Percentiles rank a stretch among this genome's conserved stretches.
phyloP scores from a whole-genome alignment of 495 filamentous ascomycete species.

The Daldinia decipiens region DNA sequence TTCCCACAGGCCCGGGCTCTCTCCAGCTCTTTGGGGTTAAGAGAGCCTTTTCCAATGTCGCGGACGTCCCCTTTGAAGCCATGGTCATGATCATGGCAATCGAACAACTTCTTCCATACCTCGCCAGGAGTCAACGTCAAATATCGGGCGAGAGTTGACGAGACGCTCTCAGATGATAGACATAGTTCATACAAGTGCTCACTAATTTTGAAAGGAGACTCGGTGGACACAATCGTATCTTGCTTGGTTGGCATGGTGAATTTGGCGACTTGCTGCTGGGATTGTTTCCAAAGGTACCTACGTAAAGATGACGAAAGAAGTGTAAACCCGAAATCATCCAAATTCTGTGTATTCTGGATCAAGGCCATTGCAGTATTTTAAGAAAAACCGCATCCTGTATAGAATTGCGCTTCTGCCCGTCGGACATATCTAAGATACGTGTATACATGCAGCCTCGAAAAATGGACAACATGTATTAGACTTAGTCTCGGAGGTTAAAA shows the following conservation, averaged over 20 bases:
- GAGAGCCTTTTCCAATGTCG: slow-evolving; percentile 36
- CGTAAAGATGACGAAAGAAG: slow-evolving; percentile 7
- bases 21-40: slow-evolving; percentile 57
- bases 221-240: not conserved
- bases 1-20: slow-evolving; percentile 69
- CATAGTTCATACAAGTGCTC: slow-evolving; percentile 64
- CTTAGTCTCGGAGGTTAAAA: slow-evolving; percentile 33
- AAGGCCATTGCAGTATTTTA: slow-evolving; percentile 3
- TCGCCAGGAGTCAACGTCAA: slow-evolving; percentile 62
- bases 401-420: not conserved
- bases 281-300: not conserved
- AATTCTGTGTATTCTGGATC: slow-evolving; percentile 1
- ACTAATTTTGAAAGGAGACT: slow-evolving; percentile 50
- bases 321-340: slow-evolving; percentile 9
- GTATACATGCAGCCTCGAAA: not conserved
- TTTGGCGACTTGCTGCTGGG: not conserved
- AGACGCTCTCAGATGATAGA: slow-evolving; percentile 62
- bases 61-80: slow-evolving; percentile 37
- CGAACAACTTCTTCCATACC: slow-evolving; percentile 66
- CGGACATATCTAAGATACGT: not conserved
- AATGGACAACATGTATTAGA: not conserved
- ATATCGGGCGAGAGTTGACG: slow-evolving; percentile 63
- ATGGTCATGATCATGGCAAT: slow-evolving; percentile 35
- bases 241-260: slow-evolving; percentile 23
- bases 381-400: slow-evolving; percentile 10